A percentile compares a stretch with the other conserved stretches of the same genome.
These are phyloP conservation scores for Epichloe uncinata DNA, from an alignment of 2,329 filamentous ascomycete species.

Conservation along the genomic window DNA sequence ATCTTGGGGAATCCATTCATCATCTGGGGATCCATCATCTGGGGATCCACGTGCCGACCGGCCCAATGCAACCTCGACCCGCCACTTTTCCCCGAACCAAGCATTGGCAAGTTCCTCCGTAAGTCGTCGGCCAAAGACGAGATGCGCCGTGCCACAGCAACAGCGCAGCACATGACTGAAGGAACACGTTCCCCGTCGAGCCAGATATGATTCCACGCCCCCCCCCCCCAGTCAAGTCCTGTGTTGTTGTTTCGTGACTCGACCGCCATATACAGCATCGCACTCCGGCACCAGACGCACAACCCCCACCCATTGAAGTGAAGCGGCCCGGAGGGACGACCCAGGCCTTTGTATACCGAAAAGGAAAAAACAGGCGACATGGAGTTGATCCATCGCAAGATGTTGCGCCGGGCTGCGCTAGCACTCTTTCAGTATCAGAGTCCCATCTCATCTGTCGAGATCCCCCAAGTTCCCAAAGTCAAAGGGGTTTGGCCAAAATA, in stretches of 20 bases:
- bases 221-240: not conserved
- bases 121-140: not conserved
- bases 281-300: no score
- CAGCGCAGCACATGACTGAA: not conserved
- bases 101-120: no score
- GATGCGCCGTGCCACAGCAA: not conserved
- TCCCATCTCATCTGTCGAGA: no score
- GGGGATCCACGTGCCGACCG: slow-evolving; percentile 1
- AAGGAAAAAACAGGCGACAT: not conserved
- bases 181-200: not conserved
- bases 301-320: no score
- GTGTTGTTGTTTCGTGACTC: not conserved
- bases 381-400: not conserved
- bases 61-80: not conserved
- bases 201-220: not conserved
- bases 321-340: not conserved
- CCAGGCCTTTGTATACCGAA: not conserved
- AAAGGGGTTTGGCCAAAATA: not conserved
- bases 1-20: no score
- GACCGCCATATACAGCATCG: not conserved
- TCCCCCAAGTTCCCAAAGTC: not conserved
- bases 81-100: no score
- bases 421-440: no score
- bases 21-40: not conserved
- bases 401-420: not conserved